Evolutionary conservation across 1,284 basidiomycete genomes (phyloP).

Genomic region (Rhizoctonia solani): DNA sequence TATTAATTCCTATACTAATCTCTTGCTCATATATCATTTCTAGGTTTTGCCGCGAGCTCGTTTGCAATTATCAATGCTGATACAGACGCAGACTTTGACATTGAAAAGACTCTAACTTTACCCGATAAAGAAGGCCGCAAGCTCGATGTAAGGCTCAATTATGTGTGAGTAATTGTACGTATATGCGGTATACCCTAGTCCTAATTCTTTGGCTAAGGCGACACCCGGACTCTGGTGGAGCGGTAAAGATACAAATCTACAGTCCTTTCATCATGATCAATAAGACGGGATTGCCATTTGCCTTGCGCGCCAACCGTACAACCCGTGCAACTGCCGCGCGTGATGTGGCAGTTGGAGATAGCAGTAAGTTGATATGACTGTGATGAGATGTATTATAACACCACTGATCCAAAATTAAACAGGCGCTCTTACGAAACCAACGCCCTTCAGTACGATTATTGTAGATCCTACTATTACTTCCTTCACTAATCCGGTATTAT

Average conservation of each 20-base stretch:
- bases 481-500: conserved; percentile 48
- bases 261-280: conserved; percentile 92
- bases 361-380: conserved; percentile 1
- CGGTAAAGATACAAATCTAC: conserved; percentile 97
- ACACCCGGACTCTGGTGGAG: conserved; percentile 92
- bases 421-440: conserved; percentile 62
- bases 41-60: conserved; percentile 95
- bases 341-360: conserved; percentile 22
- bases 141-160: conserved; percentile 84
- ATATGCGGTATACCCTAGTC: neutral
- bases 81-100: conserved; percentile 86
- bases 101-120: conserved; percentile 74
- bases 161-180: conserved; percentile 62
- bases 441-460: conserved; percentile 72
- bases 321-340: conserved; percentile 12
- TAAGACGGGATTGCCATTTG: conserved; percentile 89
- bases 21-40: neutral
- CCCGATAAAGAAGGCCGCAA: conserved; percentile 79
- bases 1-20: neutral
- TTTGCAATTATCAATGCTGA: conserved; percentile 98
- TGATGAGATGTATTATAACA: conserved; percentile 21
- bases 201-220: conserved; percentile 52
- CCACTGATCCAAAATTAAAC: conserved; percentile 40
- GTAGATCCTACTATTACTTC: conserved; percentile 9
- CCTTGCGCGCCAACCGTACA: conserved; percentile 68